Percentiles rank a stretch among this genome's conserved stretches.
Evolutionary conservation across 2,329 filamentous ascomycete genomes (phyloP).

Genomic region (Zymoseptoria passerinii): DNA sequence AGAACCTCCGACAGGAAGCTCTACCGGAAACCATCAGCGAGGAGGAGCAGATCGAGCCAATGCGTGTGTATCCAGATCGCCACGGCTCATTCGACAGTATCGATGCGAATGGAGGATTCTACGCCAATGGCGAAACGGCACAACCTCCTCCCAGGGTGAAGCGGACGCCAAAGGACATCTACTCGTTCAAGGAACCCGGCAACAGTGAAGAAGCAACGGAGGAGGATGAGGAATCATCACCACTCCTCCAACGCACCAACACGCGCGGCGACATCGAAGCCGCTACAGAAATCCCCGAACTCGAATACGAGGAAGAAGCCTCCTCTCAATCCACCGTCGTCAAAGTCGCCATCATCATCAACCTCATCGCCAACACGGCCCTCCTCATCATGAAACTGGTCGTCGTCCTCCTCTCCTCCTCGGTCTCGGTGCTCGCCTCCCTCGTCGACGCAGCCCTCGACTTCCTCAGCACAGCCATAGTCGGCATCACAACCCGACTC

Average conservation of each 20-base stretch:
- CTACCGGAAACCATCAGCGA: constrained; percentile 71
- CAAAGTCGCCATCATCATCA: constrained; percentile 79
- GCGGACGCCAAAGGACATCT: constrained; percentile 77
- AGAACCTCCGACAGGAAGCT: constrained; percentile 30
- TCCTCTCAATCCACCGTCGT: constrained; percentile 70
- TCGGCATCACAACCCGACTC: constrained; percentile 68
- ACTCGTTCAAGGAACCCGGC: constrained; percentile 50
- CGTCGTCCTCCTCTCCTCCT: constrained; percentile 69
- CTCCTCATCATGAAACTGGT: constrained; percentile 68
- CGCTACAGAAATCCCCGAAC: constrained; percentile 55
- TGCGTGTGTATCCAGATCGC: constrained; percentile 16
- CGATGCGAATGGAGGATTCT: constrained; percentile 14
- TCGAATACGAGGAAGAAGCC: constrained; percentile 59
- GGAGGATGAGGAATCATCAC: constrained; percentile 29
- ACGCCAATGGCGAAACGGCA: constrained; percentile 14
- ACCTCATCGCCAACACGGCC: constrained; percentile 67
- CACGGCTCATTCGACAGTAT: constrained; percentile 18
- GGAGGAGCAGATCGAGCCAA: constrained; percentile 36
- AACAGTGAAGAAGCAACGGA: constrained; percentile 49
- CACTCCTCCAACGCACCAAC: constrained; percentile 21
- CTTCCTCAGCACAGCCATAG: constrained; percentile 72
- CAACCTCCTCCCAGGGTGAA: constrained; percentile 47
- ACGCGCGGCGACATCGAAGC: constrained; percentile 6
- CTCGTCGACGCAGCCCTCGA: constrained; percentile 73
- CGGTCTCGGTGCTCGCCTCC: constrained; percentile 71